Conservation (phyloP, 176 grass and related monocot species). For the Rhynchospora pubera region DNA sequence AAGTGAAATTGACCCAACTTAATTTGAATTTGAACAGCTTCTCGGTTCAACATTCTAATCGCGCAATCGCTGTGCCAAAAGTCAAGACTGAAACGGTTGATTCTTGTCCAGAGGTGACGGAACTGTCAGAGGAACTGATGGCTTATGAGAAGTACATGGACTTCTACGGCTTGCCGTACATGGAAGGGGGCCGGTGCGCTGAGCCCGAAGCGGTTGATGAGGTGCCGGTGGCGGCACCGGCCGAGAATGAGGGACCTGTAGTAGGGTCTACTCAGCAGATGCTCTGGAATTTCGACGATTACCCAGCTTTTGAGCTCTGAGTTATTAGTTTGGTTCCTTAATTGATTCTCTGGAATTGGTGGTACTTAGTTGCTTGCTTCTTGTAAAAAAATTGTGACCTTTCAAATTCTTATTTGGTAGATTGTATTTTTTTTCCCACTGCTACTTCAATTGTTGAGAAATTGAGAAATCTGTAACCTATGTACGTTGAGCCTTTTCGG, state of each 20-base stretch:
- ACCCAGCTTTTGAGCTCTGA: conserved; percentile 23
- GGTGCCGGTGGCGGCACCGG: neutral
- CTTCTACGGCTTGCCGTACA: conserved; percentile 80
- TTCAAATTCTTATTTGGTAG: neutral
- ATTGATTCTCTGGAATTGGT: neutral
- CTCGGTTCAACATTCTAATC: neutral
- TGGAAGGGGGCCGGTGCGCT: conserved; percentile 43
- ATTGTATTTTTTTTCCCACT: neutral
- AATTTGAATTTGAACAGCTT: neutral
- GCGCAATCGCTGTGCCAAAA: conserved; percentile 21
- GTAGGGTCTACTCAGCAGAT: neutral
- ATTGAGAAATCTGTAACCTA: neutral
- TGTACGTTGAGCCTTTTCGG: neutral
- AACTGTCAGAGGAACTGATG: conserved; percentile 72
- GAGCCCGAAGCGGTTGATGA: neutral
- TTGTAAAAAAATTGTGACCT: neutral
- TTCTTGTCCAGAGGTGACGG: conserved; percentile 45
- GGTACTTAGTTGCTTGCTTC: neutral
- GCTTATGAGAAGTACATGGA: conserved; percentile 85
- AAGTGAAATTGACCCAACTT: neutral
- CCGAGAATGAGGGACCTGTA: neutral
- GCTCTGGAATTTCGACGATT: conserved; percentile 71
- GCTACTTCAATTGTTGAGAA: neutral
- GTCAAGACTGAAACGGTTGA: neutral
- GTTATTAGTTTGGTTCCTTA: neutral